Evolutionary conservation across 352 stramenopile species (phyloP), one percentile per base, ranked within the genome.

Genomic region (Peronospora farinosa): DNA sequence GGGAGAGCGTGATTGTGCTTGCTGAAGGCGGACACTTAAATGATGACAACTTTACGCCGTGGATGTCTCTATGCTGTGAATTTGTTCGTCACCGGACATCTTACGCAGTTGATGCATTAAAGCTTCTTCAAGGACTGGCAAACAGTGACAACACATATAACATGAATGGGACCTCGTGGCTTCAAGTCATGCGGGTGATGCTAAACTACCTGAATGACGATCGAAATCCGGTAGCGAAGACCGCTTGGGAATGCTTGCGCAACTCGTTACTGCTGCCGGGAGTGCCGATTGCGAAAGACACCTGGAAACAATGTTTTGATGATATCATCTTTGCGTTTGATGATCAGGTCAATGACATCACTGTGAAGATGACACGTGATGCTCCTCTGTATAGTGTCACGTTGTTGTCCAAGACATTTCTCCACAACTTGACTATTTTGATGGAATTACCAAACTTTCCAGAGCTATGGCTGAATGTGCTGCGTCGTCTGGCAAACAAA

Each of bases 301-400:
- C 78, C 40, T 94, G 83, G 83, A 73, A 86, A 47, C 58, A 83
- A 38, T 94, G 83, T 54, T 94, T 94, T 47, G 65, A 88, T 41
- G 74, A 88, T n/a, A 76, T 92, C 15, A 88, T 94, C 47, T 94
- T 92, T 49, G 75, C 83, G 31, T 89, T 94, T 51, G 83, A 94
- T 44, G 76, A 94, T 51, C 79, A 90, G 42, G 75, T 88, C 13
- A 78, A 70, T 33, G 73, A 83, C 36, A 68, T 74, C 11, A 57
- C 68, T 33, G 76, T 72, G 58, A 57, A 62, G 5, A 68, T 75
- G 57, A 60, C 73, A 25, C 78, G 78, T 8, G 80, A 94, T 37
- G 79, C 77, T 6, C 65, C 72, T 38, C 59, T 94, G 2, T 85
- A 91, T 67, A 92, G 80, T 25, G 76, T 91, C 25, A 94, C 83